These are phyloP conservation scores for Auricularia sp. DNA, from an alignment of 768 basidiomycete genomes.

Conservation along the genomic window DNA sequence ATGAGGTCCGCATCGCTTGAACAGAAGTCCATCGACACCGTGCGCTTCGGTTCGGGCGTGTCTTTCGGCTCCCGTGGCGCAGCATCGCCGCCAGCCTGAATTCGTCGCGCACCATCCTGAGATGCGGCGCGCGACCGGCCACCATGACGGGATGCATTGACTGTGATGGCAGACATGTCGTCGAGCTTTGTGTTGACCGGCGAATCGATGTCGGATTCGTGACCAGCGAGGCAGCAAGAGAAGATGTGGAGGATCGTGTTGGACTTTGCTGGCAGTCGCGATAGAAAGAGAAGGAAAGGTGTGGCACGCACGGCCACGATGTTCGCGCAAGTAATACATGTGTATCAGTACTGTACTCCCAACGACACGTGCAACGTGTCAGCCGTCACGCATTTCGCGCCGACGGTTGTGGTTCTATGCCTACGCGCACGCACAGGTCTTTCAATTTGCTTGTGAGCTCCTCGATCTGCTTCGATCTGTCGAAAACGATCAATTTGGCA, in stretches of 20 bases:
- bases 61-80: background rate
- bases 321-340: background rate
- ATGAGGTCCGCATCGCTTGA: conserved; percentile 42
- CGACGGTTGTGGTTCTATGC: conserved; percentile 1
- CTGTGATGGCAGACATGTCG: too few relatives aligned
- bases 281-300: background rate
- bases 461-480: conserved; percentile 4
- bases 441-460: conserved; percentile 4
- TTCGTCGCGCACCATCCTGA: too few relatives aligned
- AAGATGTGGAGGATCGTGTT: background rate
- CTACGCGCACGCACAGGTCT: conserved; percentile 3
- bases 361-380: background rate
- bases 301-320: background rate
- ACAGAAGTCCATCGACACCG: conserved; percentile 12
- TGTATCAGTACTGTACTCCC: background rate
- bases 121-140: too few relatives aligned
- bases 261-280: background rate
- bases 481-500: background rate
- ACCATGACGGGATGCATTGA: too few relatives aligned
- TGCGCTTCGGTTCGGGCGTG: background rate
- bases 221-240: background rate
- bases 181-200: too few relatives aligned
- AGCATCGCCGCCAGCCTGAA: too few relatives aligned
- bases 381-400: background rate
- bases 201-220: background rate